These are phyloP conservation scores for Nicotiana rustica DNA, from an alignment of 305 asterid species.

Conservation along the genomic window DNA sequence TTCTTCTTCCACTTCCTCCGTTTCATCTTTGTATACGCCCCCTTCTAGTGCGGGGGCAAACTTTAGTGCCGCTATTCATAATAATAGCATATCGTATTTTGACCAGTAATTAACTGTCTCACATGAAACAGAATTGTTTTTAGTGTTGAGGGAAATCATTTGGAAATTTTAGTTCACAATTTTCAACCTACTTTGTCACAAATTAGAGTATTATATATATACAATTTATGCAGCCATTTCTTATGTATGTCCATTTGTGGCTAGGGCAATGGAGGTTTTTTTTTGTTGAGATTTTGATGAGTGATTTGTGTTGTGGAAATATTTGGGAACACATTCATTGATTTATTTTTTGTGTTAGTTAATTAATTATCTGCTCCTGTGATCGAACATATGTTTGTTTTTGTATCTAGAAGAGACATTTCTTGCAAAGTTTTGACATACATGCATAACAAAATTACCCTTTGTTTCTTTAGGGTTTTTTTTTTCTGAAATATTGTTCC, in stretches of 20 bases:
- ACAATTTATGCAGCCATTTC: background rate
- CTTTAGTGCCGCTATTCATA: slow-evolving; percentile 50
- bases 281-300: background rate
- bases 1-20: slow-evolving; percentile 54
- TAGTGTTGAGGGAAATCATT: background rate
- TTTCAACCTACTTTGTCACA: background rate
- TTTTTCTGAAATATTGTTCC: background rate
- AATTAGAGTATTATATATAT: background rate
- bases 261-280: background rate
- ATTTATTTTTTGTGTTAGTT: no score
- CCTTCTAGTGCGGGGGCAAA: slow-evolving; percentile 54
- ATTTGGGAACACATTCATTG: background rate
- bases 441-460: background rate
- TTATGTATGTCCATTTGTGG: background rate
- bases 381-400: background rate
- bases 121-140: background rate
- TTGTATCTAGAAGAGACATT: background rate
- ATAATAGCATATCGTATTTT: slow-evolving; percentile 59
- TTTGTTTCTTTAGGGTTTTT: background rate
- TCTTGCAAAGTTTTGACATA: background rate
- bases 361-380: background rate
- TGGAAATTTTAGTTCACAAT: background rate
- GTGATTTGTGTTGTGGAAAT: background rate
- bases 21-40: slow-evolving; percentile 56
- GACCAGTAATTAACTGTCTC: slow-evolving; percentile 27